Conservation (phyloP, 768 basidiomycete species). For the Pseudohyphozyma bogoriensis region DNA sequence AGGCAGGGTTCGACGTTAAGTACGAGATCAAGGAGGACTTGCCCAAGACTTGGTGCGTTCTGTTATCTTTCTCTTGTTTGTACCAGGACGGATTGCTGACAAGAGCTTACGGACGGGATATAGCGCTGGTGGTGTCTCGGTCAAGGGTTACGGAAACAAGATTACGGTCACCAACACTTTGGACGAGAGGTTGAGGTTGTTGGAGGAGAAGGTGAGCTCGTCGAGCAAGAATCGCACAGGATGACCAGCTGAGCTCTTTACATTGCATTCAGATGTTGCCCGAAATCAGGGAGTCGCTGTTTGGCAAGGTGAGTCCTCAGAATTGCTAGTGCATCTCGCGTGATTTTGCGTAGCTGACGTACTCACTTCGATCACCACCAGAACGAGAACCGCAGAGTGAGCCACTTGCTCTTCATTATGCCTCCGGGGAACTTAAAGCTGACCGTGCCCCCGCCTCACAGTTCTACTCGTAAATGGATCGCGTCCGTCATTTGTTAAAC, state of each 20-base stretch:
- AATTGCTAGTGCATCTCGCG: not conserved
- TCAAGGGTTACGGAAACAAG: constrained; percentile 58
- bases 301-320: constrained; percentile 47
- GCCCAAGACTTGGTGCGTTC: constrained; percentile 54
- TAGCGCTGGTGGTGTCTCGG: constrained; percentile 77
- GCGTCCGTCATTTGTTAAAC: not conserved
- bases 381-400: constrained; percentile 9
- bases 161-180: constrained; percentile 91
- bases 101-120: too few species aligned
- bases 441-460: not conserved
- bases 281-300: constrained; percentile 79
- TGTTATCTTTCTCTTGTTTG: not conserved
- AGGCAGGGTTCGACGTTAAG: constrained; percentile 59
- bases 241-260: not conserved
- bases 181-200: constrained; percentile 74
- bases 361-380: not conserved
- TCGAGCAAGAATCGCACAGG: not conserved
- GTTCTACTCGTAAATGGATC: constrained; percentile 1
- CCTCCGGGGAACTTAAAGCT: too few species aligned
- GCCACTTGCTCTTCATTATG: not conserved
- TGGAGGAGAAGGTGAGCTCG: constrained; percentile 53
- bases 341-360: not conserved
- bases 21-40: constrained; percentile 55
- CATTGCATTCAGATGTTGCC: constrained; percentile 67
- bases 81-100: not conserved